Conservation (phyloP, 2,329 filamentous ascomycete species). For the Cladorrhinum sp. region DNA sequence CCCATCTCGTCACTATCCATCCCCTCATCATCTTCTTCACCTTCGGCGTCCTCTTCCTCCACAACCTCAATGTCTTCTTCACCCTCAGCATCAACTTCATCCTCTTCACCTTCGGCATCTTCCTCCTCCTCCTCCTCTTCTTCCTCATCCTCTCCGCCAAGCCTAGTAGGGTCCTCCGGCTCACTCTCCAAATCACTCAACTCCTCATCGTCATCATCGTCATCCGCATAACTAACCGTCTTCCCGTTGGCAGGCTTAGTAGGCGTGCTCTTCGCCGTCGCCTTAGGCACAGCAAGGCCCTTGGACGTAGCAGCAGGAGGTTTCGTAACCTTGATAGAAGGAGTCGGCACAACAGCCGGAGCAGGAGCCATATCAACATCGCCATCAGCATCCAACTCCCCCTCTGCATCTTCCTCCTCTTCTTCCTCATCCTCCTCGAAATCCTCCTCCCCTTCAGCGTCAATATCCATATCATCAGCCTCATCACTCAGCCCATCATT, state of each 20-base stretch:
- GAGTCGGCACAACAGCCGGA: conserved; percentile 33
- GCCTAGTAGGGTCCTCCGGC: conserved; percentile 46
- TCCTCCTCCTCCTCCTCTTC: conserved; percentile 45
- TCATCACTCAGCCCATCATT: conserved; percentile 23
- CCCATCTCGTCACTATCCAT: conserved; percentile 36
- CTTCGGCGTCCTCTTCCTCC: conserved; percentile 37
- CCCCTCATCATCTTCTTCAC: conserved; percentile 42
- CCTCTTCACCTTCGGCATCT: conserved; percentile 39
- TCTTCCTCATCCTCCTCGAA: conserved; percentile 25
- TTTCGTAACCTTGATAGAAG: conserved; percentile 50
- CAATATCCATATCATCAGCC: conserved; percentile 19
- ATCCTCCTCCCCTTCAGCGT: conserved; percentile 27
- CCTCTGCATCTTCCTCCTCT: conserved; percentile 33
- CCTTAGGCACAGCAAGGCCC: conserved; percentile 34
- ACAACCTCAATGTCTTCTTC: conserved; percentile 39
- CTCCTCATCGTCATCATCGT: conserved; percentile 52
- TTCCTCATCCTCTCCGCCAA: conserved; percentile 42
- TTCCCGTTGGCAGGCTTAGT: conserved; percentile 15
- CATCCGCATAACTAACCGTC: conserved; percentile 24
- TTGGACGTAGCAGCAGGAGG: conserved; percentile 30
- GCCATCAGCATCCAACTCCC: conserved; percentile 41
- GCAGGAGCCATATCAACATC: conserved; percentile 48
- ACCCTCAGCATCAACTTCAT: conserved; percentile 38
- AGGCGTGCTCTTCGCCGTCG: conserved; percentile 30
- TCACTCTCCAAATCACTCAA: conserved; percentile 56